Conservation (phyloP, 2,329 filamentous ascomycete genomes). For the Talaromyces sp. region DNA sequence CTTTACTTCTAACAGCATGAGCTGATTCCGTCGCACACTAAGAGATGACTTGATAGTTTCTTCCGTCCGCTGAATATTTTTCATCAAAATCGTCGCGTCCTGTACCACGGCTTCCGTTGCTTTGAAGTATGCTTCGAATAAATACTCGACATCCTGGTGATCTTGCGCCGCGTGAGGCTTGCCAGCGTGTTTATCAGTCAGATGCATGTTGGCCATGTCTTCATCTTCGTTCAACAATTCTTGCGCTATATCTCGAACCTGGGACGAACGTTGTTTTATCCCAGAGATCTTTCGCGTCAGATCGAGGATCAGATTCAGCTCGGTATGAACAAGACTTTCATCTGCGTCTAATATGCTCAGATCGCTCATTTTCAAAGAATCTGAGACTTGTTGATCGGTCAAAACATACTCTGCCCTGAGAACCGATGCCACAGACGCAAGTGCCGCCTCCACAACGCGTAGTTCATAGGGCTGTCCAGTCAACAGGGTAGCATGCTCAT, state of each 20-base stretch:
- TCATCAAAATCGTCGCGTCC: constrained; percentile 21
- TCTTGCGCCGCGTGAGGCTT: constrained; percentile 25
- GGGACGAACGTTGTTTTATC: constrained; percentile 29
- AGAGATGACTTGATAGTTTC: constrained; percentile 29
- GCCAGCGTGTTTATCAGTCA: constrained; percentile 27
- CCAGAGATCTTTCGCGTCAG: constrained; percentile 20
- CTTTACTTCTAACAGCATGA: constrained; percentile 35
- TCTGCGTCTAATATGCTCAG: constrained; percentile 15
- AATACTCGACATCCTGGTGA: constrained; percentile 35
- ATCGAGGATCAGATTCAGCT: constrained; percentile 25
- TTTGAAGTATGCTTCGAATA: constrained; percentile 35
- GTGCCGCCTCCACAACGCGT: constrained; percentile 30
- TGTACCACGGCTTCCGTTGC: constrained; percentile 30
- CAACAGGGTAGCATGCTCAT: not conserved
- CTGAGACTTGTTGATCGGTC: not conserved
- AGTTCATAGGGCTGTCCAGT: constrained; percentile 28
- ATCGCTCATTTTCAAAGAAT: constrained; percentile 9
- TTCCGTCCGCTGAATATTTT: constrained; percentile 27
- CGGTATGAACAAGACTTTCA: constrained; percentile 18
- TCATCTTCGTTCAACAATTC: constrained; percentile 32
- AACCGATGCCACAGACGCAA: constrained; percentile 28
- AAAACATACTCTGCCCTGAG: constrained; percentile 30
- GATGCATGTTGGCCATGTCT: constrained; percentile 35
- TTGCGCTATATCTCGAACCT: constrained; percentile 29
- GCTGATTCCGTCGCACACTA: constrained; percentile 34